Evolutionary conservation across 169 alveolate genomes (phyloP), one percentile per base, ranked within the genome.

Genomic region (Cryptosporidium meleagridis): DNA sequence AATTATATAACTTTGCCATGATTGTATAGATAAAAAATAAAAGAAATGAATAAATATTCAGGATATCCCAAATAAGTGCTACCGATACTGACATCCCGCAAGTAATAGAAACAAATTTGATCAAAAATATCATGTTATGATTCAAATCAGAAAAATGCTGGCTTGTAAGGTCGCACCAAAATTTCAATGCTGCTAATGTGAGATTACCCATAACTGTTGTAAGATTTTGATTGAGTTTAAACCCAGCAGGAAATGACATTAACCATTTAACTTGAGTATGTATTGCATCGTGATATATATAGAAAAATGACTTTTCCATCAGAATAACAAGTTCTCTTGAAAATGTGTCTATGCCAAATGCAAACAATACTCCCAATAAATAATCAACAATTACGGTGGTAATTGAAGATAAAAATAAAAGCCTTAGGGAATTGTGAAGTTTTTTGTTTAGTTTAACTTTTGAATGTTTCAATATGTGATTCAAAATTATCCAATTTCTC

Each of bases 131-230:
- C 73, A 80, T 80, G 31, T 62, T 73, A 73, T 73, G 75, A 9
- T 80, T 65, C 14, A 80, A 48, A 65, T 80, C 89, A 14, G 89
- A 80, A 21, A 80, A 80, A 29, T 62, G 73, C 14, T 80, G 75
- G 67, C 75, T 80, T 29, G 89, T 80, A 41, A 80, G 73, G 53
- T 65, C 75, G 41, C 75, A 62, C 89, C 89, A 80, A 62, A 80
- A 65, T 45, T 80, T 59, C 26, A 80, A 62, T 29, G 89, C 89
- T 12, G 73, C 89, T 33, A 80, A 65, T 18, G 75, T 59, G 4
- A 80, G 51, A 29, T 65, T 80, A 18, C 73, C 75, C 59, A 80
- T 62, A 80, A 80, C 52, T 26, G 89, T 62, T 4, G 80, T 80
- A 31, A 80, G 70, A 44, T 80, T 65, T 31, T 80, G 73, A 48